Evolutionary conservation across 768 basidiomycete genomes (phyloP).

Genomic region (Lactifluus echinatus): DNA sequence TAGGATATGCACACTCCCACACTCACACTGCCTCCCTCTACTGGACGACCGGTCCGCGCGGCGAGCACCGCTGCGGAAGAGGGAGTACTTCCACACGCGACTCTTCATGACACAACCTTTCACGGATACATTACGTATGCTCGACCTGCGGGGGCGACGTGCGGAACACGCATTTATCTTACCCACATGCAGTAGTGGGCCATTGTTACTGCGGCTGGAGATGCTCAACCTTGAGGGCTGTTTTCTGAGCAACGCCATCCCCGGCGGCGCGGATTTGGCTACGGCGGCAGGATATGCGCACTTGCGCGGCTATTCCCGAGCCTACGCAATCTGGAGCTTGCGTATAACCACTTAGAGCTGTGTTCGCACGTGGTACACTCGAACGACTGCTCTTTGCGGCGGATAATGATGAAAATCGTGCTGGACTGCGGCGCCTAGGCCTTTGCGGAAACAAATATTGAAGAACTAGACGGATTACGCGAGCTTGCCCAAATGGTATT

Average conservation of each 20-base stretch:
- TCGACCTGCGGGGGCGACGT: slow-evolving; percentile 56
- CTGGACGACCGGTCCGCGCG: slow-evolving; percentile 1
- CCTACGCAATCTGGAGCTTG: slow-evolving; percentile 59
- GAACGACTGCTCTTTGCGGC: slow-evolving; percentile 42
- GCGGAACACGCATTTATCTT: slow-evolving; percentile 63
- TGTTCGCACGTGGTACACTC: slow-evolving; percentile 42
- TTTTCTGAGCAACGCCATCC: slow-evolving; percentile 48
- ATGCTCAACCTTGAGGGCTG: slow-evolving; percentile 72
- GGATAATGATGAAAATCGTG: slow-evolving; percentile 24
- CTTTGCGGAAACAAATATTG: slow-evolving; percentile 62
- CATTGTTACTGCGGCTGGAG: slow-evolving; percentile 56
- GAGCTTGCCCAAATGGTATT: slow-evolving; percentile 49
- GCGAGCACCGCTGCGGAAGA: not conserved
- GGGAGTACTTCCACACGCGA: slow-evolving; percentile 8
- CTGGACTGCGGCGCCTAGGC: slow-evolving; percentile 56
- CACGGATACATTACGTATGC: slow-evolving; percentile 27
- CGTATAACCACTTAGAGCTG: slow-evolving; percentile 56
- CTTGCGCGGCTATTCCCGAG: slow-evolving; percentile 63
- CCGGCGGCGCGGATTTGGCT: slow-evolving; percentile 37
- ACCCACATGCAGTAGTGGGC: slow-evolving; percentile 24
- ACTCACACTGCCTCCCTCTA: slow-evolving; percentile 15
- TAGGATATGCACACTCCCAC: slow-evolving; percentile 13
- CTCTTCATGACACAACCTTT: slow-evolving; percentile 19
- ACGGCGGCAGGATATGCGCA: slow-evolving; percentile 48
- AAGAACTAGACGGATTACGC: slow-evolving; percentile 53